Percentiles rank a stretch among this genome's conserved stretches.
Evolutionary conservation across 306 rosid genomes (phyloP).

Genomic region (Casuarina equisetifolia): DNA sequence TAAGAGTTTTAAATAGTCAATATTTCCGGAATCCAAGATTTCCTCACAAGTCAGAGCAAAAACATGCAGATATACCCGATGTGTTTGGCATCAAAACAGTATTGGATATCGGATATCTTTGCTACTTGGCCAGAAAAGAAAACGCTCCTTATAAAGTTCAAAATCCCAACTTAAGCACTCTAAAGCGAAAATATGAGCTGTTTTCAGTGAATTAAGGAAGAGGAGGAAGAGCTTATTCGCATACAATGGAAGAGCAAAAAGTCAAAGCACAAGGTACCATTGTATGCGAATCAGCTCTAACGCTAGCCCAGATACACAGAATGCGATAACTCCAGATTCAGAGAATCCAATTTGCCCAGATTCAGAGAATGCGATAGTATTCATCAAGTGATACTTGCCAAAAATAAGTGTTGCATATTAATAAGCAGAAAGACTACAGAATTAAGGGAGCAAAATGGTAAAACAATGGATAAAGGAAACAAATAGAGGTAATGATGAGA

Average conservation of each 20-base stretch:
- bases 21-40: background rate
- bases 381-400: background rate
- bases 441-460: background rate
- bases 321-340: background rate
- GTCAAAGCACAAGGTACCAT: background rate
- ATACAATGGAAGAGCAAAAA: background rate
- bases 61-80: background rate
- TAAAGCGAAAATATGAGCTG: background rate
- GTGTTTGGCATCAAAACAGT: background rate
- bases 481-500: background rate
- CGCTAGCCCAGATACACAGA: background rate
- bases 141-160: background rate
- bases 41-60: background rate
- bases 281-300: too few species aligned
- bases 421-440: background rate
- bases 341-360: background rate
- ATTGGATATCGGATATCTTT: background rate
- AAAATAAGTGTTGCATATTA: background rate
- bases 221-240: slow-evolving; percentile 7
- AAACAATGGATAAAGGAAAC: background rate
- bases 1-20: too few species aligned
- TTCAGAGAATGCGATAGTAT: background rate
- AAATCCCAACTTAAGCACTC: background rate
- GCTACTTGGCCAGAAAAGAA: background rate
- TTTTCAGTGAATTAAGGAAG: background rate